Percentiles rank a stretch among this genome's conserved stretches.
Conservation (phyloP, 1,284 basidiomycete species). For the Athelia psychrophila region DNA sequence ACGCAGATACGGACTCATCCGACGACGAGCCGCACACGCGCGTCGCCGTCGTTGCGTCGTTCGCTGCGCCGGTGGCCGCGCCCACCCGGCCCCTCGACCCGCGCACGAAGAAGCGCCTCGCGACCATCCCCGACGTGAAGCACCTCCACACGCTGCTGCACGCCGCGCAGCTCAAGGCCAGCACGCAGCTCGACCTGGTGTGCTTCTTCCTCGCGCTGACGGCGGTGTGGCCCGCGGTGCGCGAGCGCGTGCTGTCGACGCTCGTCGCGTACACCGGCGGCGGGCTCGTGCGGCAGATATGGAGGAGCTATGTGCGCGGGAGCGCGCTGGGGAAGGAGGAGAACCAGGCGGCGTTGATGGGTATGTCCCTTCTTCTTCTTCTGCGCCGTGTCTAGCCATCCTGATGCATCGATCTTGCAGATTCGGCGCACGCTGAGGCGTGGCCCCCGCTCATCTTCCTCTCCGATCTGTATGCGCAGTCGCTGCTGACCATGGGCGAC, state of each 20-base stretch:
- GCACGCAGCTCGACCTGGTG: slow-evolving; percentile 41
- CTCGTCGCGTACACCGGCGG: slow-evolving; percentile 50
- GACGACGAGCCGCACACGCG: slow-evolving; percentile 32
- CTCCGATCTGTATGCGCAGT: slow-evolving; percentile 81
- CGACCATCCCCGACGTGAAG: slow-evolving; percentile 40
- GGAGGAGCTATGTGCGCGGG: slow-evolving; percentile 63
- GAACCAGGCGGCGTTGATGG: slow-evolving; percentile 37
- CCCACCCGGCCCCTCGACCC: slow-evolving; percentile 45
- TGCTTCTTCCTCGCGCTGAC: slow-evolving; percentile 53
- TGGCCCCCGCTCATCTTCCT: slow-evolving; percentile 80
- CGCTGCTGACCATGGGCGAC: slow-evolving; percentile 90
- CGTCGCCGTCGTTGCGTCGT: slow-evolving; percentile 36
- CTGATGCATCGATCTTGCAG: slow-evolving; percentile 25
- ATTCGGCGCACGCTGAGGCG: slow-evolving; percentile 39
- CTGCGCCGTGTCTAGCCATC: slow-evolving; percentile 5
- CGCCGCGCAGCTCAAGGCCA: slow-evolving; percentile 31
- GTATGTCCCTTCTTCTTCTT: no score
- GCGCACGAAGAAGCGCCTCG: slow-evolving; percentile 53
- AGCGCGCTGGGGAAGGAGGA: slow-evolving; percentile 54
- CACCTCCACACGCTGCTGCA: slow-evolving; percentile 54
- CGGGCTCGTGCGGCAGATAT: slow-evolving; percentile 72
- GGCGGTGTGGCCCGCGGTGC: slow-evolving; percentile 55
- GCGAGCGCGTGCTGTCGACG: slow-evolving; percentile 49
- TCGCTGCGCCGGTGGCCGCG: slow-evolving; percentile 19
- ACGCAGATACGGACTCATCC: slow-evolving; percentile 16